A percentile compares a stretch with the other conserved stretches of the same genome.
Conservation (phyloP, 176 grass and related monocot genomes). For the Poa pratensis region DNA sequence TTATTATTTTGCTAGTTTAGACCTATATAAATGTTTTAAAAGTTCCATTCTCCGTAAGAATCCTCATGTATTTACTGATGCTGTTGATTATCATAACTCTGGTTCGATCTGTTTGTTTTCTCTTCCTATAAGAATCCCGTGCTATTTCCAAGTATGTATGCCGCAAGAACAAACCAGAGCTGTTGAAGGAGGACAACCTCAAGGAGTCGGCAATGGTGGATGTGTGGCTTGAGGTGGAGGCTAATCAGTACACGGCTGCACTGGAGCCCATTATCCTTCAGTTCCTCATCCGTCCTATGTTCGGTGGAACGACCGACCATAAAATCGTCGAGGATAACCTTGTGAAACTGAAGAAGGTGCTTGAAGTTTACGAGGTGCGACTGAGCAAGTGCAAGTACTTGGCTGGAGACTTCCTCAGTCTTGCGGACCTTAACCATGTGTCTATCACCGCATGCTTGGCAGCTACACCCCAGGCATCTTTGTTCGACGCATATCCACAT, state of each 20-base stretch:
- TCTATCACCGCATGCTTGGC: slow-evolving; percentile 46
- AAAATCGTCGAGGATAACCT: slow-evolving; percentile 46
- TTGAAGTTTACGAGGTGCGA: slow-evolving; percentile 61
- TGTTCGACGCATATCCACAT: slow-evolving; percentile 53
- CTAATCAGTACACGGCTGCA: slow-evolving; percentile 53
- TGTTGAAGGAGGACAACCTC: slow-evolving; percentile 49
- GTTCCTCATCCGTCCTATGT: slow-evolving; percentile 38
- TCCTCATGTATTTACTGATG: neutral
- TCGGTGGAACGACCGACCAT: slow-evolving; percentile 50
- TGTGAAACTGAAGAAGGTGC: slow-evolving; percentile 61
- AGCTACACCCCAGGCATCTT: slow-evolving; percentile 41
- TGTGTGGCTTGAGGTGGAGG: slow-evolving; percentile 73
- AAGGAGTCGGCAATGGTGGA: slow-evolving; percentile 60
- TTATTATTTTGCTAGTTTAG: slow-evolving; percentile 9
- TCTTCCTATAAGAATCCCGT: slow-evolving; percentile 45
- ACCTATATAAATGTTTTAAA: neutral
- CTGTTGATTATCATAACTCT: neutral
- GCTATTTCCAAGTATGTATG: slow-evolving; percentile 61
- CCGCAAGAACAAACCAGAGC: slow-evolving; percentile 64
- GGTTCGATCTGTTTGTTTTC: neutral
- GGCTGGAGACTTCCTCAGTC: slow-evolving; percentile 71
- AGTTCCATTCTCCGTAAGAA: neutral
- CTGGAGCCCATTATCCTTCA: slow-evolving; percentile 48
- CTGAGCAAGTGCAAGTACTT: slow-evolving; percentile 58
- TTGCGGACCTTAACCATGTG: slow-evolving; percentile 63